These are phyloP conservation scores for Epichloe glyceriae DNA, from an alignment of 2,329 filamentous ascomycete species.

Conservation along the genomic window DNA sequence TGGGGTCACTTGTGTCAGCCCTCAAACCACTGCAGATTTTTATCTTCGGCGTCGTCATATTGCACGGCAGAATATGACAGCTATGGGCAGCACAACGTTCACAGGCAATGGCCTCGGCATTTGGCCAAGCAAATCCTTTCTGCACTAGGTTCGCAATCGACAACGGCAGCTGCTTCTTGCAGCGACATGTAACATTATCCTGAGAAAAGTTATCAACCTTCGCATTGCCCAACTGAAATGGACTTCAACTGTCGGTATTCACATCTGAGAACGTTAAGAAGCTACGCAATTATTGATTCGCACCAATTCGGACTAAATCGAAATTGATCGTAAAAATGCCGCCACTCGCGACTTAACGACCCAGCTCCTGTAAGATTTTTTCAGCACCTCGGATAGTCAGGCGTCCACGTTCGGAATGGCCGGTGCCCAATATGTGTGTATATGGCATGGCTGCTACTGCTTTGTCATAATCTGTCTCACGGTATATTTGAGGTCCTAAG, in stretches of 20 bases:
- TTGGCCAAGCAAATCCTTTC: constrained; percentile 20
- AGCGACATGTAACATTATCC: constrained; percentile 18
- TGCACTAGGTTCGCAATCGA: constrained; percentile 20
- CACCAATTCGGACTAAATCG: constrained; percentile 12
- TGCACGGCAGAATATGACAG: constrained; percentile 25
- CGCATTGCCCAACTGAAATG: constrained; percentile 15
- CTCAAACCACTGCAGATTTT: constrained; percentile 27
- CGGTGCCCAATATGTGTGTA: not conserved
- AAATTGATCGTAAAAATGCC: constrained; percentile 21
- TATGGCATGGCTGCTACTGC: not conserved
- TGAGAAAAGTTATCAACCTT: constrained; percentile 12
- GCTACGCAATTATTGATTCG: constrained; percentile 5
- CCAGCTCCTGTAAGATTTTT: constrained; percentile 20
- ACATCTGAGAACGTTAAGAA: constrained; percentile 7
- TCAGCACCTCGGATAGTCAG: constrained; percentile 8
- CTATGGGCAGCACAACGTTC: constrained; percentile 22
- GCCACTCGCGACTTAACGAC: constrained; percentile 14
- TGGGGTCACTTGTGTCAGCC: constrained; percentile 25
- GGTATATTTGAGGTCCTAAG: not conserved
- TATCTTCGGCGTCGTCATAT: constrained; percentile 25
- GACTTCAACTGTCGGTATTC: constrained; percentile 15
- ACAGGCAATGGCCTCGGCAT: constrained; percentile 21
- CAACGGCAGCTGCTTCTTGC: constrained; percentile 17
- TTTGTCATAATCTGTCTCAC: not conserved
- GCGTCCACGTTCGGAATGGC: not conserved